Percentiles rank a stretch among this genome's conserved stretches.
phyloP scores from a whole-genome alignment of 306 rosid genomes.

The Cercis canadensis region DNA sequence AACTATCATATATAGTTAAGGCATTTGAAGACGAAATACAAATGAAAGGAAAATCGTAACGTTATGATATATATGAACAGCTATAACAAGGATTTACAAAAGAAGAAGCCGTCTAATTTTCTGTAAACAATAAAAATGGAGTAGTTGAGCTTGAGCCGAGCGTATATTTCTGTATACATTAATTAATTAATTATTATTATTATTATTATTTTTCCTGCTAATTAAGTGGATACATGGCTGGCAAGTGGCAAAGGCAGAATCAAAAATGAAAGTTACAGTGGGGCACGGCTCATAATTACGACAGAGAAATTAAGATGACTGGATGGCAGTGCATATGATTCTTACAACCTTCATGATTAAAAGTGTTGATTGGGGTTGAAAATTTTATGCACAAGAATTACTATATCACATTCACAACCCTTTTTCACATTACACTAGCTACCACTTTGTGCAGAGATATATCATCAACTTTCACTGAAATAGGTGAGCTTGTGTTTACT shows the following conservation, averaged over 20 bases:
- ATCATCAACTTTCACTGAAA: slow-evolving; percentile 17
- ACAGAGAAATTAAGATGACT: slow-evolving; percentile 65
- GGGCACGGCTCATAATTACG: slow-evolving; percentile 60
- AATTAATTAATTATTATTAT: too few relatives aligned
- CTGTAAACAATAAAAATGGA: too few relatives aligned
- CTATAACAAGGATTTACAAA: too few relatives aligned
- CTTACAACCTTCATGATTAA: slow-evolving; percentile 49
- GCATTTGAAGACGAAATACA: too few relatives aligned
- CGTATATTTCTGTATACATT: too few relatives aligned
- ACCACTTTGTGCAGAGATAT: slow-evolving; percentile 22
- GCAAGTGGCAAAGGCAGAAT: slow-evolving; percentile 52
- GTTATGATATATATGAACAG: too few relatives aligned
- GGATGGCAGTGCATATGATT: slow-evolving; percentile 50
- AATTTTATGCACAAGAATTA: slow-evolving; percentile 21
- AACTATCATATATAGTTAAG: too few relatives aligned
- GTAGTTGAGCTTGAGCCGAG: too few relatives aligned
- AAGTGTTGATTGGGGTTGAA: slow-evolving; percentile 41
- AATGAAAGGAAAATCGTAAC: too few relatives aligned
- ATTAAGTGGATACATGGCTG: slow-evolving; percentile 56
- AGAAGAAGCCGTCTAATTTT: too few relatives aligned
- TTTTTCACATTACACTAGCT: not conserved
- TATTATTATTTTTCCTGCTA: too few relatives aligned
- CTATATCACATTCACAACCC: too few relatives aligned
- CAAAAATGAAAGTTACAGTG: slow-evolving; percentile 46
- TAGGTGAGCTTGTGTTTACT: not conserved